These are phyloP conservation scores for Lepidium didymum DNA, from an alignment of 345 rosid species.

Conservation along the genomic window DNA sequence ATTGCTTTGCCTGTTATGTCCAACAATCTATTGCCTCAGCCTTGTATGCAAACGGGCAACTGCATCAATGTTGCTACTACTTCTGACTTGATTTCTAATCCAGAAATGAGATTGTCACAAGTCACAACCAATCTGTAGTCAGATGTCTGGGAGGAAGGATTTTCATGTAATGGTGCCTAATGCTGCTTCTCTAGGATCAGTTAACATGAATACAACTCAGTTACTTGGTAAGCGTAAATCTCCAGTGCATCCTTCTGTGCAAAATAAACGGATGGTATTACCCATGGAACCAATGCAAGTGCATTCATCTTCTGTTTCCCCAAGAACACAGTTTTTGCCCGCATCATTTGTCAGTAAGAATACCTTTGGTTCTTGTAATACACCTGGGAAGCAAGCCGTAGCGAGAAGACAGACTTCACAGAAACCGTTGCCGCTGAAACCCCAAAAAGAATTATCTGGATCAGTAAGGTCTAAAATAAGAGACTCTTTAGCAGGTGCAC, in stretches of 20 bases:
- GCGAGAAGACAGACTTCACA: slow-evolving; percentile 38
- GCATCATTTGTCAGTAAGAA: slow-evolving; percentile 32
- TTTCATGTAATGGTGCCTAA: slow-evolving; percentile 20
- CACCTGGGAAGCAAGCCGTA: slow-evolving; percentile 32
- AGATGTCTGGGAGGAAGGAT: slow-evolving; percentile 21
- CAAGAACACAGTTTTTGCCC: slow-evolving; percentile 37
- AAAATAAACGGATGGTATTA: slow-evolving; percentile 46
- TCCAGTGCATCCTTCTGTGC: slow-evolving; percentile 32
- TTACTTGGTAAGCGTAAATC: slow-evolving; percentile 53
- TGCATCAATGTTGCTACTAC: slow-evolving; percentile 11
- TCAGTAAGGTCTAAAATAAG: slow-evolving; percentile 78
- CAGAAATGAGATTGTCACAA: slow-evolving; percentile 20
- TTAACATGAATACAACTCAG: slow-evolving; percentile 31
- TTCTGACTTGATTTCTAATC: slow-evolving; percentile 22
- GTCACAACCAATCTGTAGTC: slow-evolving; percentile 5
- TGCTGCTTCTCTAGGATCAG: slow-evolving; percentile 28
- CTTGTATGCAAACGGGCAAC: slow-evolving; percentile 27
- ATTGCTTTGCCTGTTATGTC: slow-evolving; percentile 41
- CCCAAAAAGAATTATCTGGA: slow-evolving; percentile 38
- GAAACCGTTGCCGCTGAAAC: slow-evolving; percentile 30
- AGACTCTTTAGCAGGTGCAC: slow-evolving; percentile 65
- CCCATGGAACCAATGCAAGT: slow-evolving; percentile 48
- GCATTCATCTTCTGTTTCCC: slow-evolving; percentile 27
- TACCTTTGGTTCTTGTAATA: slow-evolving; percentile 27
- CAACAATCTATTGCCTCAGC: slow-evolving; percentile 46